Evolutionary conservation across 1,284 basidiomycete genomes (phyloP).

Genomic region (Marasmius tenuissimus): DNA sequence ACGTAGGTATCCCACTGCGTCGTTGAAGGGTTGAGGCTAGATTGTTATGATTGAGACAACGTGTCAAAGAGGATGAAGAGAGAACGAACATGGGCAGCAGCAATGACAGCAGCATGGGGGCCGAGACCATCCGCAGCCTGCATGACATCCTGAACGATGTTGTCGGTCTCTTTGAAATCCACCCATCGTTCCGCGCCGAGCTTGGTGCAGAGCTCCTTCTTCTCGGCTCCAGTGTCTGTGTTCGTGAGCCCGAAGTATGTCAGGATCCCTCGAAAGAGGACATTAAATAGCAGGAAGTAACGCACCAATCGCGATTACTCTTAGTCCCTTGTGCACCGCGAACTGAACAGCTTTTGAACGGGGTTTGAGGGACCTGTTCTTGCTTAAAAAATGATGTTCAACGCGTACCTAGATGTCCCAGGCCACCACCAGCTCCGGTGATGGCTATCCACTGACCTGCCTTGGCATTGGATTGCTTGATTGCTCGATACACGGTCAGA

Average conservation of each 20-base stretch:
- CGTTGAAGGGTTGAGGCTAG: constrained; percentile 55
- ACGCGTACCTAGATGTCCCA: constrained; percentile 52
- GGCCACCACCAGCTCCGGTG: constrained; percentile 63
- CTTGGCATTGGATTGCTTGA: constrained; percentile 53
- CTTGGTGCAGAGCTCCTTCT: constrained; percentile 54
- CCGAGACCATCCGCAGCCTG: neutral
- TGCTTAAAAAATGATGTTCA: constrained; percentile 2
- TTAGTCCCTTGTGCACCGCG: constrained; percentile 62
- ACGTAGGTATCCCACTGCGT: constrained; percentile 66
- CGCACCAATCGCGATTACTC: constrained; percentile 69
- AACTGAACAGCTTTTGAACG: constrained; percentile 58
- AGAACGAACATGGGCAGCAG: constrained; percentile 40
- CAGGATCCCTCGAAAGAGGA: too few species aligned
- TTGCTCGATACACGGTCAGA: constrained; percentile 67
- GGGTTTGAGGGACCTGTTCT: neutral
- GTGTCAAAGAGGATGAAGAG: neutral
- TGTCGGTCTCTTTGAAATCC: constrained; percentile 33
- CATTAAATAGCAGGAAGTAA: too few species aligned
- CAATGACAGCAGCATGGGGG: constrained; percentile 62
- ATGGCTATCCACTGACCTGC: constrained; percentile 71
- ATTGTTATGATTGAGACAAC: too few species aligned
- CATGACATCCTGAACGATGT: neutral
- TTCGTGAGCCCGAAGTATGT: too few species aligned
- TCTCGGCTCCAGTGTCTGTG: constrained; percentile 64
- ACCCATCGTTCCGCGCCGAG: constrained; percentile 73